phyloP scores from a whole-genome alignment of 169 alveolate genomes.

The Plasmodium gaboni region DNA sequence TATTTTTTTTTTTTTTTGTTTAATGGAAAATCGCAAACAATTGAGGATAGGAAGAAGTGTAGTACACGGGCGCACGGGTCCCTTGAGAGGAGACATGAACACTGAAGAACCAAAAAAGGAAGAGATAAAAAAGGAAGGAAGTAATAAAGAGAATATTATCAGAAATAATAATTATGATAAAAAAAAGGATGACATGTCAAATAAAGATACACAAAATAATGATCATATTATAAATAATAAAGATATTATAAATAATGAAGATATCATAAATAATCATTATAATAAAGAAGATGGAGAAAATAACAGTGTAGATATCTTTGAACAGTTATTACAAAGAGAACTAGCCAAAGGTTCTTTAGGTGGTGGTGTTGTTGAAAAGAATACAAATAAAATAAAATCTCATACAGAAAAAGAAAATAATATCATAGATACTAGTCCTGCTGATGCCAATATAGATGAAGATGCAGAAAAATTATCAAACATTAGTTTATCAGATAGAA shows the following conservation, averaged over 20 bases:
- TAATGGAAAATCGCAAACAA: conserved; percentile 42
- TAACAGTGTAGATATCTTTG: conserved; percentile 62
- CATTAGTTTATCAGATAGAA: conserved; percentile 17
- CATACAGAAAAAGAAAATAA: neutral
- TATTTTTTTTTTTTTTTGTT: conserved; percentile 12
- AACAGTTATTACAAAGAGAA: conserved; percentile 68
- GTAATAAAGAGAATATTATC: neutral
- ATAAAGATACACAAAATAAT: neutral
- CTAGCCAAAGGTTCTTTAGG: conserved; percentile 75
- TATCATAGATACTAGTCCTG: neutral
- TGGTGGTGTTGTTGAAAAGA: conserved; percentile 71
- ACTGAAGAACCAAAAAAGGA: conserved; percentile 20
- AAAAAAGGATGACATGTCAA: neutral
- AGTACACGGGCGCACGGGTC: conserved; percentile 78
- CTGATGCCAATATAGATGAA: neutral
- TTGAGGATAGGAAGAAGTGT: conserved; percentile 68
- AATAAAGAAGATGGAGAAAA: conserved; percentile 31
- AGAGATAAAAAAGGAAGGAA: neutral
- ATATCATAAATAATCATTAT: conserved; percentile 28
- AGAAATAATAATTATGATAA: neutral
- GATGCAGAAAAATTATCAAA: conserved; percentile 23
- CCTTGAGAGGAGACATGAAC: conserved; percentile 53
- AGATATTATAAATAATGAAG: conserved; percentile 6
- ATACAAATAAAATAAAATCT: conserved; percentile 26
- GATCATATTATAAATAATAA: neutral